phyloP scores from a whole-genome alignment of 148 eudicot genomes.

The Nepenthes mirabilis region DNA sequence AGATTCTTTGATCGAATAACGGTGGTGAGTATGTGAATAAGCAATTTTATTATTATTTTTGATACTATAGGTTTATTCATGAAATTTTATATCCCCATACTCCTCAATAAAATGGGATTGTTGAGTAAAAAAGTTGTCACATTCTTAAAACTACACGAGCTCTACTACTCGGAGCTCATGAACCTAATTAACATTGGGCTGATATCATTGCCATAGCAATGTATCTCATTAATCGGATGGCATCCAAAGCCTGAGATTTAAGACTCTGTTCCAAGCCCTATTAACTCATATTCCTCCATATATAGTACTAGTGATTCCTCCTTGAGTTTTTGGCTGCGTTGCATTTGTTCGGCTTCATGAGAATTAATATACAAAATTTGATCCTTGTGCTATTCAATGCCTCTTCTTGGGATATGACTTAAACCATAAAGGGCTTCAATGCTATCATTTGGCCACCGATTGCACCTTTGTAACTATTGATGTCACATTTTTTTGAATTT shows the following conservation, averaged over 20 bases:
- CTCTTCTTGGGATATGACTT: not conserved
- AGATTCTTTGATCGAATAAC: not conserved
- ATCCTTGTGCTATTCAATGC: not conserved
- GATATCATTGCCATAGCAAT: not conserved
- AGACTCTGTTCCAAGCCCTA: not conserved
- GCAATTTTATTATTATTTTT: not conserved
- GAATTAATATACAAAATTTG: not conserved
- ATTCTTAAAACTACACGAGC: not conserved
- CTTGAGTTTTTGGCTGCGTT: not conserved
- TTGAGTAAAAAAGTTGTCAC: not conserved
- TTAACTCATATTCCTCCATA: not conserved
- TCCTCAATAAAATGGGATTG: not conserved
- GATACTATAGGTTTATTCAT: not conserved
- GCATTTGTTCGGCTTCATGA: not conserved
- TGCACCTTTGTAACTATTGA: not conserved
- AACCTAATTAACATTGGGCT: not conserved
- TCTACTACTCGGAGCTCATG: not conserved
- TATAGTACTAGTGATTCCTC: not conserved
- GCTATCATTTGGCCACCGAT: not conserved
- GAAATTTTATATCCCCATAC: not conserved
- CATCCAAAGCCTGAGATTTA: not conserved
- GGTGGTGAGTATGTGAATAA: too few species aligned
- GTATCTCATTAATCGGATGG: not conserved
- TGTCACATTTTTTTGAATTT: constrained; percentile 1
- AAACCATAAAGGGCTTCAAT: not conserved